A percentile compares a stretch with the other conserved stretches of the same genome.
Evolutionary conservation across 2,329 filamentous ascomycete species (phyloP).

Genomic region (Clonostachys chloroleuca): DNA sequence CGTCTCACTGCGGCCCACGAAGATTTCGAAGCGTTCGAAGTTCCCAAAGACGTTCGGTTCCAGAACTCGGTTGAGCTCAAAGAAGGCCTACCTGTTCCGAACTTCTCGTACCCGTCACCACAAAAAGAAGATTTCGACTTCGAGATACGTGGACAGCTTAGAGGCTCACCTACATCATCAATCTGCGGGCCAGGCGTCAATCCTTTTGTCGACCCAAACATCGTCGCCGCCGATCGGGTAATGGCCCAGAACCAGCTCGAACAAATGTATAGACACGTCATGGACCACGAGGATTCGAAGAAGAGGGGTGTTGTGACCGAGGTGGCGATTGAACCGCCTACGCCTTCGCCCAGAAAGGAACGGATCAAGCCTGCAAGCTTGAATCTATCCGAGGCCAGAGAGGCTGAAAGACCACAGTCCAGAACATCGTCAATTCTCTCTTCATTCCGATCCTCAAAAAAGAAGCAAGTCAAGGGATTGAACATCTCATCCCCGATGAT

Average conservation of each 20-base stretch:
- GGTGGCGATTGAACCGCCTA: slow-evolving; percentile 24
- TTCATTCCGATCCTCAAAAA: slow-evolving; percentile 55
- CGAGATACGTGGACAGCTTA: slow-evolving; percentile 7
- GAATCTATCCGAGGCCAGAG: slow-evolving; percentile 35
- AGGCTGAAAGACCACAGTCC: slow-evolving; percentile 47
- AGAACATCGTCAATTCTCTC: slow-evolving; percentile 56
- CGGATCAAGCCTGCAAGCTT: slow-evolving; percentile 44
- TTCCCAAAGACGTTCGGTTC: slow-evolving; percentile 3
- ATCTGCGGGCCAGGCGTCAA: slow-evolving; percentile 53
- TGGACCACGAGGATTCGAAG: slow-evolving; percentile 79
- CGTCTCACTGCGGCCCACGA: slow-evolving; percentile 48
- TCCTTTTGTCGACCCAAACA: slow-evolving; percentile 68
- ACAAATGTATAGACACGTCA: slow-evolving; percentile 84
- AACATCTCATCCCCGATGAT: slow-evolving; percentile 62
- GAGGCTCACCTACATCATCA: slow-evolving; percentile 36
- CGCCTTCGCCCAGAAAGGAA: slow-evolving; percentile 33
- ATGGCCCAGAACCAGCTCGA: slow-evolving; percentile 82
- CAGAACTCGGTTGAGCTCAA: slow-evolving; percentile 16
- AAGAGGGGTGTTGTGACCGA: slow-evolving; percentile 47
- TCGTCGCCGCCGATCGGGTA: slow-evolving; percentile 70
- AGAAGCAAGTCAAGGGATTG: slow-evolving; percentile 45
- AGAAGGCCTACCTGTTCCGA: slow-evolving; percentile 19
- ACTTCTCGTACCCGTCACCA: slow-evolving; percentile 48
- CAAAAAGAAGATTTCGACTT: slow-evolving; percentile 22
- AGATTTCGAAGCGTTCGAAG: slow-evolving; percentile 33